Evolutionary conservation across 202 grass and related monocot species (phyloP), one percentile per base, ranked within the genome.

Genomic region (Panicum hallii): DNA sequence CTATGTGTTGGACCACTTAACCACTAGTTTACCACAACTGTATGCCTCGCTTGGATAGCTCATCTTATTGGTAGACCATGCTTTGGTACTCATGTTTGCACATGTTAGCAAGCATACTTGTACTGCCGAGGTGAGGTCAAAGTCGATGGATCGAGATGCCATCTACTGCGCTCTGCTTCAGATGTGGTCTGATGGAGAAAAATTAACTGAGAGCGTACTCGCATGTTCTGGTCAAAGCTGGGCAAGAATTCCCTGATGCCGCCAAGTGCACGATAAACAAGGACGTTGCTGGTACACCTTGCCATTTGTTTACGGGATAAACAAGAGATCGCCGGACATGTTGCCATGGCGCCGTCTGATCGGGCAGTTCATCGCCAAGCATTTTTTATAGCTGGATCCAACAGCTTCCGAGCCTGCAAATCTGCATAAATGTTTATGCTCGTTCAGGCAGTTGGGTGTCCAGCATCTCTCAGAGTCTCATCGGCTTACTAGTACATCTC

Each of bases 371-470:
- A 84, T 63, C 63, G 36, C 68, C 36, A 23, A 45, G 38, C 79
- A 66, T 86, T 89, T 63, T 90, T 74, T 87, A 84, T 87, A 4
- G 73, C 80, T 90, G 70, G 84, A 90, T 90, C 89, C 36, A 69
- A 74, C 88, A 41, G 26, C 22, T 46, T 45, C 44, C 80, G 3
- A 13, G 43, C 83, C 66, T 34, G 23, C 63, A 67, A 66, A 26
- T 65, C 65, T 48, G 40, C 72, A 79, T 83, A 82, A 72, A 82
- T 82, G 26, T n/a, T 11, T 15, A 13, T 63, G 62, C 45, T 46
- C 82, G 13, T 60, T 40, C 32, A 28, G 50, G 58, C 58, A 48
- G 74, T 72, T 54, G 47, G 34, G 44, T 49, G 41, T 58, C 38
- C 19, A 36, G 41, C 74, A 42, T 70, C 40, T 46, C 23, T 7